Evolutionary conservation across 371 early-diverging fungal genomes (phyloP).

Genomic region (Dinochytrium kinnereticum): DNA sequence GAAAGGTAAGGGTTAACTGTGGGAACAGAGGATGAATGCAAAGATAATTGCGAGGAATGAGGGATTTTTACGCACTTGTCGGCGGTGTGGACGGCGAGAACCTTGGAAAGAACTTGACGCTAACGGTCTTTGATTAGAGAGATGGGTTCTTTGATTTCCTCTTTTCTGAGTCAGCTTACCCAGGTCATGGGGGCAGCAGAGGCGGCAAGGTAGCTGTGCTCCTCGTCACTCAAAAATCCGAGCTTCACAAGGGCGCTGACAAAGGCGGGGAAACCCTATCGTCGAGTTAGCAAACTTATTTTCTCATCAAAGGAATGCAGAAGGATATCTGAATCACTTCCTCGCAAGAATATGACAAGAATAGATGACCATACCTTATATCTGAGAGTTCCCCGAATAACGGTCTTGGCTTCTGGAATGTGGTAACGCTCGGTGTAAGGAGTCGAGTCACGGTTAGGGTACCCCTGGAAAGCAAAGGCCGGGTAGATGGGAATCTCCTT

Average conservation of each 20-base stretch:
- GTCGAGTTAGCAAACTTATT: neutral
- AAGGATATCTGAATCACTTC: too few relatives aligned
- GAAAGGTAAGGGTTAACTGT: too few relatives aligned
- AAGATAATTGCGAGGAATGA: too few relatives aligned
- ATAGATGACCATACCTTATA: constrained; percentile 66
- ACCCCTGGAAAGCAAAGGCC: constrained; percentile 85
- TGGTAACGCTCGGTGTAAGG: constrained; percentile 91
- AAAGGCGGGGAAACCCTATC: constrained; percentile 82
- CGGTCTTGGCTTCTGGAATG: constrained; percentile 94
- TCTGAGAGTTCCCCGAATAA: constrained; percentile 92
- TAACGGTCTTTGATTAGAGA: too few relatives aligned
- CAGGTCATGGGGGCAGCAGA: constrained; percentile 41
- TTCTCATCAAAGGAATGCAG: constrained; percentile 8
- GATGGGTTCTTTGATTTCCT: too few relatives aligned
- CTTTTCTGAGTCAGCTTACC: constrained; percentile 23
- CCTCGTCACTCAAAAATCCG: constrained; percentile 87
- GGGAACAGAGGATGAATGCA: too few relatives aligned
- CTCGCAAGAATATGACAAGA: neutral
- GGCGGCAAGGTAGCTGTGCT: constrained; percentile 64
- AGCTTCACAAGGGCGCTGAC: constrained; percentile 91
- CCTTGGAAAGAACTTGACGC: too few relatives aligned
- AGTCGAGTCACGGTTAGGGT: constrained; percentile 97
- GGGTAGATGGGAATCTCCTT: constrained; percentile 70
- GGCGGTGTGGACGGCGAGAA: constrained; percentile 18
- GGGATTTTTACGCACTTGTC: constrained; percentile 33